Evolutionary conservation across 768 basidiomycete species (phyloP).

Genomic region (Pleurotus sapidus): DNA sequence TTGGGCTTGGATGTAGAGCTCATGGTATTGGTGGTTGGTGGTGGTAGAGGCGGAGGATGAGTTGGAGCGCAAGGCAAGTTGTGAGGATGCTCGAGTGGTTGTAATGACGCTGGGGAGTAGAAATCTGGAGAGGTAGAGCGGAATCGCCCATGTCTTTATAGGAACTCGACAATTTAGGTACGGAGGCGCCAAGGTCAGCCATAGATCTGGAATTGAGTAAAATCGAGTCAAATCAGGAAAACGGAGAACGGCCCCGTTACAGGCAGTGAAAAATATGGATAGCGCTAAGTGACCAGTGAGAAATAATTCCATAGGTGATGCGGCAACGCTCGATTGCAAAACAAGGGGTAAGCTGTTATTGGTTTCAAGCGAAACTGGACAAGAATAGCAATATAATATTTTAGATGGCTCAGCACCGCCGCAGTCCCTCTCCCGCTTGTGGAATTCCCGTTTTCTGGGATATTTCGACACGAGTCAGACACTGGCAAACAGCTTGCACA

Average conservation of each 20-base stretch:
- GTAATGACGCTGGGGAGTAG: neutral
- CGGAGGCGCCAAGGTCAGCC: conserved; percentile 9
- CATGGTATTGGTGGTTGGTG: conserved; percentile 24
- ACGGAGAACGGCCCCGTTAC: conserved; percentile 23
- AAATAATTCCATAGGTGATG: conserved; percentile 1
- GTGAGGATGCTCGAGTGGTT: neutral
- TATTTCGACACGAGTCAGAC: neutral
- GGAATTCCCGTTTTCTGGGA: neutral
- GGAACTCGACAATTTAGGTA: conserved; percentile 9
- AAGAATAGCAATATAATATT: neutral
- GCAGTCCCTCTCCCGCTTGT: neutral
- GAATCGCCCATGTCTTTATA: conserved; percentile 6
- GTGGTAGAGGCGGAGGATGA: conserved; percentile 5
- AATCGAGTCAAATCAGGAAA: conserved; percentile 40
- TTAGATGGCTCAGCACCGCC: neutral
- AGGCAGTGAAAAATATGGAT: conserved; percentile 17
- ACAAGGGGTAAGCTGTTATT: conserved; percentile 7
- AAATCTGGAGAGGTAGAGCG: neutral
- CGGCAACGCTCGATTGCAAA: conserved; percentile 3
- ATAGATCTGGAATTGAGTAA: conserved; percentile 22
- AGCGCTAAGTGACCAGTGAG: conserved; percentile 15
- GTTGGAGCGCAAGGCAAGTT: conserved; percentile 6
- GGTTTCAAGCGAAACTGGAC: conserved; percentile 4
- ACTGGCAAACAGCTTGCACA: conserved; percentile 5
- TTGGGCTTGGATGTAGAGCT: conserved; percentile 26